A percentile compares a stretch with the other conserved stretches of the same genome.
These are phyloP conservation scores for Candolleomyces efflorescens DNA, from an alignment of 768 basidiomycete species.

Conservation along the genomic window DNA sequence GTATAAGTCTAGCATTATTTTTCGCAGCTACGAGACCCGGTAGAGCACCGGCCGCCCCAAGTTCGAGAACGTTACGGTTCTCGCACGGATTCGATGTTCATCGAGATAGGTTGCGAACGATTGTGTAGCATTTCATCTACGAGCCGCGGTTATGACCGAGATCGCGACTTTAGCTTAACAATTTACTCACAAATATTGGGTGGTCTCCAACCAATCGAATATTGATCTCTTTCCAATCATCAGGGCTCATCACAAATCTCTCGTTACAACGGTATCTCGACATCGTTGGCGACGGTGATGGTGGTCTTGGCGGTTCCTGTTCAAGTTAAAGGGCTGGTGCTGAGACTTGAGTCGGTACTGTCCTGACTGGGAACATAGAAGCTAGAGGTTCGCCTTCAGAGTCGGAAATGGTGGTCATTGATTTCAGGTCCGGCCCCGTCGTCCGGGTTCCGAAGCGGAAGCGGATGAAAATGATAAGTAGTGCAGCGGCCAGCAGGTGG, in stretches of 20 bases:
- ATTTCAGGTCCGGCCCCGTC: too few relatives aligned
- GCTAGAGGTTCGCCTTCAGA: constrained; percentile 2
- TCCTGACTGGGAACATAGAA: constrained; percentile 10
- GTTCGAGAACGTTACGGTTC: constrained; percentile 61
- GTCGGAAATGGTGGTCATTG: constrained; percentile 35
- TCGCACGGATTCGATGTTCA: constrained; percentile 44
- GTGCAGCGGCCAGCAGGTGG: too few relatives aligned
- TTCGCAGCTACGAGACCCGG: constrained; percentile 75
- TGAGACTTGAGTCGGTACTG: neutral
- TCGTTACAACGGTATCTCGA: constrained; percentile 43
- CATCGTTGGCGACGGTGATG: constrained; percentile 59
- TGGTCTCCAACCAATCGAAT: constrained; percentile 77
- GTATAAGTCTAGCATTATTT: constrained; percentile 62
- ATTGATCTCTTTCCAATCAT: constrained; percentile 40
- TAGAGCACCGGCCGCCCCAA: constrained; percentile 91
- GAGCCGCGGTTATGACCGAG: neutral
- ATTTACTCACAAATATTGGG: constrained; percentile 62
- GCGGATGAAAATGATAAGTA: too few relatives aligned
- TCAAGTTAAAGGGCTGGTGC: neutral
- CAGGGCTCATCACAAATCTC: constrained; percentile 7
- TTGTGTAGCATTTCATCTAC: constrained; percentile 78
- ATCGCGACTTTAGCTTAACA: too few relatives aligned
- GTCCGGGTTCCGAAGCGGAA: too few relatives aligned
- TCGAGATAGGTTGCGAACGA: constrained; percentile 71
- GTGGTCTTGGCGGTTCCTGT: constrained; percentile 65